Evolutionary conservation across 2,329 filamentous ascomycete species (phyloP).

Genomic region (Alternaria dauci): DNA sequence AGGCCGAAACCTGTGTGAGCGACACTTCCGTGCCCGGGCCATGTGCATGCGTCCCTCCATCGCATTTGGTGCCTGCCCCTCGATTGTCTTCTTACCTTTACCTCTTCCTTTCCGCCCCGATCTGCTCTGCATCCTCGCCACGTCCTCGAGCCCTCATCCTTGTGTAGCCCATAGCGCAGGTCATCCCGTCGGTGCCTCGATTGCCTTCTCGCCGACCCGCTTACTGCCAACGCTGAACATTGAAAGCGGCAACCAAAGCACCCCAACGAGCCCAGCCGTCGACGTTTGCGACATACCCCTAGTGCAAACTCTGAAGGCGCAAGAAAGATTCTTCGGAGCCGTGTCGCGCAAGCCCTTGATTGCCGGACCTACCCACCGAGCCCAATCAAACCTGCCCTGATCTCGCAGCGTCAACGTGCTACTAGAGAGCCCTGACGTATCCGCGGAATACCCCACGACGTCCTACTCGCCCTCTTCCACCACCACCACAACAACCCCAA

Average conservation of each 20-base stretch:
- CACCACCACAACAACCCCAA: conserved; percentile 9
- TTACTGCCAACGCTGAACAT: conserved; percentile 15
- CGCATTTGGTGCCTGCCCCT: conserved; percentile 19
- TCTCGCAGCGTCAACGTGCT: conserved; percentile 40
- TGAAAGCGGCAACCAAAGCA: conserved; percentile 10
- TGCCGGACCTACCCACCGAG: conserved; percentile 30
- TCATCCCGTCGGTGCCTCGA: conserved; percentile 25
- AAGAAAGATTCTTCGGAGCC: conserved; percentile 9
- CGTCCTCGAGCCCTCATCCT: conserved; percentile 32
- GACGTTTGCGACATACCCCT: conserved; percentile 6
- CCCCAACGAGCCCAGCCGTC: conserved; percentile 1
- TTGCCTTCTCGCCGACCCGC: conserved; percentile 26
- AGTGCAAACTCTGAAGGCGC: conserved; percentile 16
- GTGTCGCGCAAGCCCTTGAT: conserved; percentile 19
- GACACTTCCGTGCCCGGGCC: conserved; percentile 14
- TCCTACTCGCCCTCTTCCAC: conserved; percentile 24
- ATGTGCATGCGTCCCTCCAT: conserved; percentile 15
- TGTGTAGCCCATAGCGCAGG: conserved; percentile 22
- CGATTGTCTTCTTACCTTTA: conserved; percentile 19
- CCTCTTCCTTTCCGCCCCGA: conserved; percentile 31
- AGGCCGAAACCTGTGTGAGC: conserved; percentile 24
- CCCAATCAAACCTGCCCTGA: conserved; percentile 22
- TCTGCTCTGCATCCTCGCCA: conserved; percentile 37
- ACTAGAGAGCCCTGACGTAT: conserved; percentile 26
- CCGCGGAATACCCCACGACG: conserved; percentile 23